Percentiles rank a stretch among this genome's conserved stretches.
phyloP scores from a whole-genome alignment of 345 rosid species.

The Lepidium sativum region DNA sequence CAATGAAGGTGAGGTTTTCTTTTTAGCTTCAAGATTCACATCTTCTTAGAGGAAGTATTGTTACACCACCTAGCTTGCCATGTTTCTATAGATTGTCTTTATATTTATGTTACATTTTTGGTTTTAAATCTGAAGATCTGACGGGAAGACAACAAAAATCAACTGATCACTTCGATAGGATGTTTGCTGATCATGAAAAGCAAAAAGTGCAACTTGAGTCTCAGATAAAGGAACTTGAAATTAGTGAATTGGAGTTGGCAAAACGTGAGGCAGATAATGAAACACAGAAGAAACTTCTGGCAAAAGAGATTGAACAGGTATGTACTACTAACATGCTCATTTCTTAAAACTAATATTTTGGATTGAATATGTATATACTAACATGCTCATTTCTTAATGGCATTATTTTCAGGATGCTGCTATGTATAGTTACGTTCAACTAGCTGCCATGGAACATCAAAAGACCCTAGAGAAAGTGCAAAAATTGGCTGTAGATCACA shows the following conservation, averaged over 20 bases:
- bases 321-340: constrained; percentile 1
- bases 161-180: constrained; percentile 67
- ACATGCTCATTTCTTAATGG: not conserved
- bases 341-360: not conserved
- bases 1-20: constrained; percentile 54
- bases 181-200: constrained; percentile 78
- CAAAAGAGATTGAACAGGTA: constrained; percentile 76
- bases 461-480: constrained; percentile 62
- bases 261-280: constrained; percentile 87
- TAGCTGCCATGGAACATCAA: constrained; percentile 77
- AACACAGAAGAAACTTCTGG: constrained; percentile 51
- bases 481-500: constrained; percentile 83
- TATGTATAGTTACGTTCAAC: constrained; percentile 48
- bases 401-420: constrained; percentile 43
- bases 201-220: constrained; percentile 66
- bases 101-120: not conserved
- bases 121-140: constrained; percentile 48
- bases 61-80: constrained; percentile 2
- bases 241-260: constrained; percentile 56
- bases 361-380: constrained; percentile 54
- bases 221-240: constrained; percentile 65
- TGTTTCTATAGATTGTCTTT: constrained; percentile 4
- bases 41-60: not conserved
- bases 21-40: constrained; percentile 4
- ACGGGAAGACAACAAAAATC: constrained; percentile 67